phyloP scores from a whole-genome alignment of 805 yeast genomes.

The Spencermartinsiella europaea region DNA sequence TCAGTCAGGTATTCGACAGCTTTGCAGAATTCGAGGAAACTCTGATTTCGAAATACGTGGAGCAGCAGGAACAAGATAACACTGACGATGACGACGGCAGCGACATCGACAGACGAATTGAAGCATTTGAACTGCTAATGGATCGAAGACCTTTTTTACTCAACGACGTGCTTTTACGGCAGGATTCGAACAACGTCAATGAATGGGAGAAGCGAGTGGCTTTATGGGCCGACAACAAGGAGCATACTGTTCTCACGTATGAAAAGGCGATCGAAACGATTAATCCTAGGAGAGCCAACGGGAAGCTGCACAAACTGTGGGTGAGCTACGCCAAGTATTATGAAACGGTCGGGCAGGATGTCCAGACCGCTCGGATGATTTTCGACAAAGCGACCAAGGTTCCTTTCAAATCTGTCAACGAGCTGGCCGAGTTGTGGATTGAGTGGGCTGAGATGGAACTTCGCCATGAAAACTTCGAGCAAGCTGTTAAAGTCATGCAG shows the following conservation, averaged over 20 bases:
- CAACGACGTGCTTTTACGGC: slow-evolving; percentile 63
- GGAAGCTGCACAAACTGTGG: slow-evolving; percentile 59
- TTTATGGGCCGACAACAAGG: slow-evolving; percentile 37
- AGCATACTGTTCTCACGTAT: slow-evolving; percentile 50
- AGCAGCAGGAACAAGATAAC: slow-evolving; percentile 17
- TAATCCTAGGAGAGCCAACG: slow-evolving; percentile 49
- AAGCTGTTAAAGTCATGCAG: slow-evolving; percentile 39
- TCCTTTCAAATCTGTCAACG: slow-evolving; percentile 57
- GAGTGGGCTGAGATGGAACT: slow-evolving; percentile 71
- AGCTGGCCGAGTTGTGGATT: slow-evolving; percentile 64
- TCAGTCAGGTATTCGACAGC: slow-evolving; percentile 57
- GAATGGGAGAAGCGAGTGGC: slow-evolving; percentile 65
- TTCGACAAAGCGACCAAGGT: slow-evolving; percentile 63
- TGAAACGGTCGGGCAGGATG: slow-evolving; percentile 45
- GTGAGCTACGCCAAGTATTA: slow-evolving; percentile 60
- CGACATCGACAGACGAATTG: slow-evolving; percentile 43
- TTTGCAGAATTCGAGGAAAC: slow-evolving; percentile 58
- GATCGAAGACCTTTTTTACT: slow-evolving; percentile 52
- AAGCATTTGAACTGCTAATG: slow-evolving; percentile 49
- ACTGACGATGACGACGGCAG: slow-evolving; percentile 20
- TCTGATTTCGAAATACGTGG: slow-evolving; percentile 33
- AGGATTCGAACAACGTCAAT: slow-evolving; percentile 53
- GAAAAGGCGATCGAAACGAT: slow-evolving; percentile 62
- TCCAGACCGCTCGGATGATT: slow-evolving; percentile 55
- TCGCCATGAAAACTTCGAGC: slow-evolving; percentile 42